These are phyloP conservation scores for Geotrichum carabidarum DNA, from an alignment of 1,139 yeast species.

Conservation along the genomic window DNA sequence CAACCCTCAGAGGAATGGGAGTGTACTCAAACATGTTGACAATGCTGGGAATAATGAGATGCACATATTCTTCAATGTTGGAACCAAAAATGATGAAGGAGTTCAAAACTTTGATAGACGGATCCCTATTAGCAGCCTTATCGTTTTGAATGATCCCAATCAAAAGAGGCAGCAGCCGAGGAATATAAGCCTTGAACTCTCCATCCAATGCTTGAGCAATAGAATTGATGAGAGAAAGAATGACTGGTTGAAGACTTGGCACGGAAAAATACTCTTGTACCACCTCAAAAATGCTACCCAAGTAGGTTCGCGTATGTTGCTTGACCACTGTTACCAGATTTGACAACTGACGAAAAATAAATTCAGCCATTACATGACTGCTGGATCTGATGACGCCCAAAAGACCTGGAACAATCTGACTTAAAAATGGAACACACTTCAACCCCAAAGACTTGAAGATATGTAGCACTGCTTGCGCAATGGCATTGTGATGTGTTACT, in stretches of 20 bases:
- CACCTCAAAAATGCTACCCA: constrained; percentile 67
- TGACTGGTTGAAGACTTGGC: constrained; percentile 67
- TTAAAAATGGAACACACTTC: constrained; percentile 80
- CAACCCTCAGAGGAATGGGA: constrained; percentile 51
- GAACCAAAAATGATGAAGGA: constrained; percentile 90
- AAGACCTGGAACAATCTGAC: constrained; percentile 87
- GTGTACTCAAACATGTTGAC: constrained; percentile 65
- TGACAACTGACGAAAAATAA: constrained; percentile 84
- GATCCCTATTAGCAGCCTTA: constrained; percentile 52
- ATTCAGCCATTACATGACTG: constrained; percentile 75
- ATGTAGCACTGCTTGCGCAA: constrained; percentile 85
- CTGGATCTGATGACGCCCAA: constrained; percentile 80
- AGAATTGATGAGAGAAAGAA: constrained; percentile 74
- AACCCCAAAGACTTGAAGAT: constrained; percentile 85
- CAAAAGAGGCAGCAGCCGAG: constrained; percentile 70
- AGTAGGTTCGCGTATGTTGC: constrained; percentile 81
- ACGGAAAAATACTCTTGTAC: constrained; percentile 70
- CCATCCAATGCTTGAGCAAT: constrained; percentile 85
- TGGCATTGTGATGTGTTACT: constrained; percentile 84
- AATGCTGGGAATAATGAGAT: constrained; percentile 76
- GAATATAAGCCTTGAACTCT: constrained; percentile 80
- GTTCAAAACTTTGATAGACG: constrained; percentile 72
- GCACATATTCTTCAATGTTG: constrained; percentile 83
- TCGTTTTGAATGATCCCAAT: constrained; percentile 77
- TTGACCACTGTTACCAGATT: constrained; percentile 76